Evolutionary conservation across 2,329 filamentous ascomycete species (phyloP).

Genomic region (Emmonsiellopsis sp.): DNA sequence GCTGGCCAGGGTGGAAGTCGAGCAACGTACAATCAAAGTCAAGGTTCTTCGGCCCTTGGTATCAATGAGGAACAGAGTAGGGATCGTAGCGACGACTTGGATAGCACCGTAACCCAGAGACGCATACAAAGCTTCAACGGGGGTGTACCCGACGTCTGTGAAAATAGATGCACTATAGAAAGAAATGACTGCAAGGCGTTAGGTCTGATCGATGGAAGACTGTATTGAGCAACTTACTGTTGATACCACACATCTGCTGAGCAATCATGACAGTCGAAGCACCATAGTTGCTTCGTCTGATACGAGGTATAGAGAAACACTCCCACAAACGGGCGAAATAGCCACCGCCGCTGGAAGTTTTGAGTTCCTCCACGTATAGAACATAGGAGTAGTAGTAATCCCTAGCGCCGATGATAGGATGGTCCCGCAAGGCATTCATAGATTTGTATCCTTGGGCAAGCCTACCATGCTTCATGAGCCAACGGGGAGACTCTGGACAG

Average conservation of each 20-base stretch:
- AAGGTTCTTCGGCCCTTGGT: conserved; percentile 26
- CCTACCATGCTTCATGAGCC: conserved; percentile 22
- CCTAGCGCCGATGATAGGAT: conserved; percentile 19
- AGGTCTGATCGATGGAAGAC: neutral
- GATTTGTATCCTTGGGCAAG: conserved; percentile 19
- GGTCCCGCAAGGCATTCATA: conserved; percentile 19
- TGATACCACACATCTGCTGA: conserved; percentile 25
- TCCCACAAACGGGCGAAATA: conserved; percentile 38
- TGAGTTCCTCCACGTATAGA: conserved; percentile 29
- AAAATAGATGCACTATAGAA: conserved; percentile 13
- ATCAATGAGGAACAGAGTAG: conserved; percentile 29
- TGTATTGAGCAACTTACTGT: conserved; percentile 9
- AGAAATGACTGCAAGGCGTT: conserved; percentile 9
- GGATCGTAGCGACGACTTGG: conserved; percentile 26
- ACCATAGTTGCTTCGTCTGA: conserved; percentile 33
- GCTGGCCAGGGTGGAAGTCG: neutral
- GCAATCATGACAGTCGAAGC: conserved; percentile 23
- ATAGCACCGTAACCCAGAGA: conserved; percentile 28
- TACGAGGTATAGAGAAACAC: conserved; percentile 39
- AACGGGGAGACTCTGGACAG: conserved; percentile 31
- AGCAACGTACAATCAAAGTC: conserved; percentile 14
- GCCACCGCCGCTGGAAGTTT: conserved; percentile 26
- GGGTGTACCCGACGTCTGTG: conserved; percentile 22
- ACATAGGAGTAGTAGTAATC: conserved; percentile 32
- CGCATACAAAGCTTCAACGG: conserved; percentile 22